A percentile compares a stretch with the other conserved stretches of the same genome.
Evolutionary conservation across 2,329 filamentous ascomycete species (phyloP).

Genomic region (Pezicula carpinea): DNA sequence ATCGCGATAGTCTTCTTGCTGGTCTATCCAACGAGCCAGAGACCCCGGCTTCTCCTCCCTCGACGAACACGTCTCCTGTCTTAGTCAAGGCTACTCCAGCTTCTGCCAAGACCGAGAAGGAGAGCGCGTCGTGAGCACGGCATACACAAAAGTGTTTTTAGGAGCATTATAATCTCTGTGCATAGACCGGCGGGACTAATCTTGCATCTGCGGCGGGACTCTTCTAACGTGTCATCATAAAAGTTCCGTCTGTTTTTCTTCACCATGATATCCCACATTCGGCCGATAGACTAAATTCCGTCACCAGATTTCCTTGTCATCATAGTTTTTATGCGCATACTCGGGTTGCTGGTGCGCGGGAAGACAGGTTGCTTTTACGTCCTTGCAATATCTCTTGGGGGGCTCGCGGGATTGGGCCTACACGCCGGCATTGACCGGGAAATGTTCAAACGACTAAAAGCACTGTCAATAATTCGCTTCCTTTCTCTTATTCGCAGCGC

Average conservation of each 20-base stretch:
- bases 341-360: conserved; percentile 23
- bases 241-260: conserved; percentile 35
- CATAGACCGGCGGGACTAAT: conserved; percentile 38
- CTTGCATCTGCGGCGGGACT: conserved; percentile 39
- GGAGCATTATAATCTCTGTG: conserved; percentile 37
- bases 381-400: conserved; percentile 22
- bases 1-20: conserved; percentile 43
- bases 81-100: conserved; percentile 58
- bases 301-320: conserved; percentile 27
- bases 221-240: conserved; percentile 36
- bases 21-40: conserved; percentile 48
- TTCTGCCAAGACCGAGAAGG: conserved; percentile 42
- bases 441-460: conserved; percentile 22
- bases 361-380: conserved; percentile 26
- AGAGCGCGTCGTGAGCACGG: conserved; percentile 37
- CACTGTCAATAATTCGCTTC: conserved; percentile 26
- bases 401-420: conserved; percentile 23
- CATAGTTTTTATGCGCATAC: conserved; percentile 24
- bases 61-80: conserved; percentile 61
- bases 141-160: conserved; percentile 32
- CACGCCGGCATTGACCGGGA: conserved; percentile 15
- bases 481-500: conserved; percentile 12
- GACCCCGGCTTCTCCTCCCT: conserved; percentile 65
- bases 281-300: conserved; percentile 29
- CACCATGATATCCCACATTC: conserved; percentile 40